These are phyloP conservation scores for Clausena lansium DNA, from an alignment of 345 rosid genomes.

Conservation along the genomic window DNA sequence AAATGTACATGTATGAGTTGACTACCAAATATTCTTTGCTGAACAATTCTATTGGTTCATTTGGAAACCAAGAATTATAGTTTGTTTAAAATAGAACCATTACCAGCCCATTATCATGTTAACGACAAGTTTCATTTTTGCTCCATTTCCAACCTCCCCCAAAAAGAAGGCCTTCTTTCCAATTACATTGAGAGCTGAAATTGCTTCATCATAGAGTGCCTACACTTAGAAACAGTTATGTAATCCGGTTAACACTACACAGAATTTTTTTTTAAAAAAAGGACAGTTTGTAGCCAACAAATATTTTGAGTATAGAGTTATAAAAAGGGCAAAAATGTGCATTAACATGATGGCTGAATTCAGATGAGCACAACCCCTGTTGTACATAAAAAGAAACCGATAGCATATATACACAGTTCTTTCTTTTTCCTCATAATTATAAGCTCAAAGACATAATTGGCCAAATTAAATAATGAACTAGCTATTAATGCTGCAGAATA, in stretches of 20 bases:
- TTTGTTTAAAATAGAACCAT: not conserved
- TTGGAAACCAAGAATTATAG: not conserved
- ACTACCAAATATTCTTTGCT: not conserved
- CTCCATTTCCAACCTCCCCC: constrained; percentile 91
- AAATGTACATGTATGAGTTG: not conserved
- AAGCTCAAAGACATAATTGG: not conserved
- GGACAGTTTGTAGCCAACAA: not conserved
- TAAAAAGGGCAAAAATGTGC: no score
- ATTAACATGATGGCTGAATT: not conserved
- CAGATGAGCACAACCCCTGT: not conserved
- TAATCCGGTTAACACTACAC: constrained; percentile 4
- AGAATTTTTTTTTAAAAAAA: not conserved
- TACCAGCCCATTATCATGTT: constrained; percentile 99
- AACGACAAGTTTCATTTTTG: constrained; percentile 92
- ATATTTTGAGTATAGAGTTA: not conserved
- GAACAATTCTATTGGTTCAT: not conserved
- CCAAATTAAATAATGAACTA: not conserved
- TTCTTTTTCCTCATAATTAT: not conserved
- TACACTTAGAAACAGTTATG: constrained; percentile 18
- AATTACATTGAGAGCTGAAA: constrained; percentile 75
- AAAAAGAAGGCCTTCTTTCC: constrained; percentile 89
- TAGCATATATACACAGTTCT: not conserved
- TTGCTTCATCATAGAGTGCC: constrained; percentile 70
- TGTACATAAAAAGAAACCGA: not conserved
- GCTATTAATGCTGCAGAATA: not conserved